These are phyloP conservation scores for Beauveria scarabaeidicola DNA, from an alignment of 2,329 filamentous ascomycete species.

Conservation along the genomic window DNA sequence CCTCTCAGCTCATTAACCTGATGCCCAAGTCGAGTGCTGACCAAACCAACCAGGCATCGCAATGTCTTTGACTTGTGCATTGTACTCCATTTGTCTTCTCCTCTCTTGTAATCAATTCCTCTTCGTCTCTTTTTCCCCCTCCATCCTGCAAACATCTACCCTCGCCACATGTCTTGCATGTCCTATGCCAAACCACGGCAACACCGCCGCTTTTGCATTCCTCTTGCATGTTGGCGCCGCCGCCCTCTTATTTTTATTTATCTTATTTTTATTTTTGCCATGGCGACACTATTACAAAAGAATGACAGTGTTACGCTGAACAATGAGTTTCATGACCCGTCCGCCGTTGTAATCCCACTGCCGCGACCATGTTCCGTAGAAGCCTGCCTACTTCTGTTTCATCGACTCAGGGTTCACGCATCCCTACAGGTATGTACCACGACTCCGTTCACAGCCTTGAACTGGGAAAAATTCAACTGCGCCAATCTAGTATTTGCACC, in stretches of 20 bases:
- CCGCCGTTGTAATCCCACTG: background rate
- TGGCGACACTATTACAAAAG: background rate
- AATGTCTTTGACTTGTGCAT: background rate
- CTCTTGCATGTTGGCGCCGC: background rate
- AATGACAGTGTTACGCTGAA: background rate
- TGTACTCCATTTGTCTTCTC: background rate
- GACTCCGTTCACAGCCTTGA: too few species aligned
- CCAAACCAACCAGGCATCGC: too few species aligned
- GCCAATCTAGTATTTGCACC: too few species aligned
- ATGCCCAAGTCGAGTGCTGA: too few species aligned
- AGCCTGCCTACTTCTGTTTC: too few species aligned
- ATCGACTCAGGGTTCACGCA: too few species aligned
- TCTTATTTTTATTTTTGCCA: background rate
- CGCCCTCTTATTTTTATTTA: background rate
- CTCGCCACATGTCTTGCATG: background rate
- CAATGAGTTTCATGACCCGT: background rate
- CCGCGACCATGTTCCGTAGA: background rate
- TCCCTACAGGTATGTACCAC: too few species aligned
- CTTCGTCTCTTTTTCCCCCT: background rate
- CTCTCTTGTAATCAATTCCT: background rate
- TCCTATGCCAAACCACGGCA: background rate
- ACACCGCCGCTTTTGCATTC: background rate
- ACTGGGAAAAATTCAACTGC: too few species aligned
- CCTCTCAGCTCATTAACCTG: too few species aligned
- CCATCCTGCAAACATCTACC: background rate